phyloP scores from a whole-genome alignment of 139 green algal genomes.

The Astrephomene gubernaculifera region DNA sequence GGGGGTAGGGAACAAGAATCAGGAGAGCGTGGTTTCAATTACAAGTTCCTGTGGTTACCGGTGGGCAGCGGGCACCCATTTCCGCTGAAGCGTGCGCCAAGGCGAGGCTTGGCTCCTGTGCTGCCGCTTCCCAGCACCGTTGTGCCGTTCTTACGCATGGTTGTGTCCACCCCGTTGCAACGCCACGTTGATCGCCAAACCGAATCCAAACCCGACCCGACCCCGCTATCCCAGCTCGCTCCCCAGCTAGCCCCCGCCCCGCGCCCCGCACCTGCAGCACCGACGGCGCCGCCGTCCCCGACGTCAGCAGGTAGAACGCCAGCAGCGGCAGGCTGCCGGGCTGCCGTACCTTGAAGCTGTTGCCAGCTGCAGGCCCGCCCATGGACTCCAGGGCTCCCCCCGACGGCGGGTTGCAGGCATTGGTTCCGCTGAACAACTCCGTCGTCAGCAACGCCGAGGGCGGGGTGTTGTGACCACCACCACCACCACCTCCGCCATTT shows the following conservation, averaged over 20 bases:
- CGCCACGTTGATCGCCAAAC: too few relatives aligned
- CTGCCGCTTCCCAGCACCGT: too few relatives aligned
- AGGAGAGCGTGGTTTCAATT: not conserved
- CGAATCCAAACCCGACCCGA: too few relatives aligned
- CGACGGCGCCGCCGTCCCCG: not conserved
- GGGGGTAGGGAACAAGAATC: not conserved
- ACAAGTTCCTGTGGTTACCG: not conserved
- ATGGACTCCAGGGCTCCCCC: not conserved
- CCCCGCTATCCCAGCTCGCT: too few relatives aligned
- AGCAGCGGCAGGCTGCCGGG: not conserved
- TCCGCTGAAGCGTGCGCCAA: too few relatives aligned
- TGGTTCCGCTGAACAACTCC: too few relatives aligned
- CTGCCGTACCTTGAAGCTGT: not conserved
- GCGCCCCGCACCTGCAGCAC: constrained; percentile 22
- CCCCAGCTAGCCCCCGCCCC: not conserved
- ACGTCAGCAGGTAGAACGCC: constrained; percentile 25
- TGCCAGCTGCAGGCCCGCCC: not conserved
- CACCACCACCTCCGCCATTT: not conserved
- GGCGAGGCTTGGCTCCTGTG: too few relatives aligned
- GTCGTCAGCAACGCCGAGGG: too few relatives aligned
- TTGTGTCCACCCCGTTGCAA: too few relatives aligned
- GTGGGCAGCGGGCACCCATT: too few relatives aligned
- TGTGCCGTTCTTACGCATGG: too few relatives aligned
- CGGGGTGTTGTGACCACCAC: not conserved
- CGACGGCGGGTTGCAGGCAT: too few relatives aligned